Base-by-base conservation (phyloP, 495 filamentous ascomycete genomes). In the Lophiotrema nucula region DNA sequence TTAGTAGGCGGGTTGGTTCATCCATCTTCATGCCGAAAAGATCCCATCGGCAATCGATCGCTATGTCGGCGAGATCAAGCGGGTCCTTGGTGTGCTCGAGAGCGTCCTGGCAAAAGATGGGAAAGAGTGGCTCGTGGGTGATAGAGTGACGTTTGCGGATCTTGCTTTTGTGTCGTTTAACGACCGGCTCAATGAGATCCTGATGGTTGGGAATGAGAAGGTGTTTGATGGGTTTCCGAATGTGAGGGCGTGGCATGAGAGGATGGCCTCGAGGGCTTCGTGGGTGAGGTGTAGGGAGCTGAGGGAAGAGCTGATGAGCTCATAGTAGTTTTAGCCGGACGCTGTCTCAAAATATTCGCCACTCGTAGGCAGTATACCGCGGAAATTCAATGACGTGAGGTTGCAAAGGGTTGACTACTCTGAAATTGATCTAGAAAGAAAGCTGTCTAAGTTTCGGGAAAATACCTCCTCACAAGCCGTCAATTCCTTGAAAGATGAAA, bases 141-240 rank as follows among this genome's bases (percentile, higher is more conserved):
- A 79, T 52, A 83, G 80, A 55, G 67, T 67, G 46, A 75, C 72
- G 11, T 77, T 73, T 59, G 76, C 70, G 19, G 81, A 82, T 54
- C 52, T 81, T 28, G 60, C 70, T 15, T 83, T 81, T 56, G 60
- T 81, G 11, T 61, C 74, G 0, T 83, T 76, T 60, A 46, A 68
- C 23, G 19, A 54, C 26, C 46, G 25, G 22, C 19, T 61, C 11
- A 37, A 53, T 16, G 31, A 8, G 23, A 21, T 61, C 26, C 31
- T 55, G 8, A 16, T 31, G 39, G 31, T 23, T 16, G 26, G 4
- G 10, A 25, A 27, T 39, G 56, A 60, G 21, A 27, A 49, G 25
- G 42, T 56, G 16, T 39, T 53, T 12, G 56, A 70, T n/a, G 18
- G 55, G 12, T 72, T 58, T 54, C 61, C 64, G 53, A 44, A 64